Evolutionary conservation across 2,329 filamentous ascomycete species (phyloP), one percentile per base, ranked within the genome.

Genomic region (Pyrenochaeta sp.): DNA sequence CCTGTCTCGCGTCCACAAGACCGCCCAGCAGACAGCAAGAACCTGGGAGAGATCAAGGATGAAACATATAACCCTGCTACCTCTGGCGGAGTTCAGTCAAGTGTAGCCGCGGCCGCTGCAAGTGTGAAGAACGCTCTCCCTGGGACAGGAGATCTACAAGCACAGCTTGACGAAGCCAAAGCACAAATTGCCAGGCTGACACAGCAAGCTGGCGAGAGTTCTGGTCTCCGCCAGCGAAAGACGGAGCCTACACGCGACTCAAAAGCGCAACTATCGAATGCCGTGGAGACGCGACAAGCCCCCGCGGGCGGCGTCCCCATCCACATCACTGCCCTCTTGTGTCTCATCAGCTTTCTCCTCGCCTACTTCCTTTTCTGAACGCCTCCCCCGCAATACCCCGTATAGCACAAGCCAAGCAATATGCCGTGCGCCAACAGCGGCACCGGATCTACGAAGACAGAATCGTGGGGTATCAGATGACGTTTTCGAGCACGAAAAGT

Each of bases 281-380:
- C 82, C 81, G 61, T 83, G 81, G 74, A 84, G 80, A 67, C 79
- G 44, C 77, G 79, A 53, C 78, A 86, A 77, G 76, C 88, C 79
- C 66, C 81, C 42, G 77, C 81, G 22, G 88, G 93, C 68, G 94
- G 95, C 24, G 94, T 99, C 3, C 89, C 95, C 0, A 87, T 99
- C 49, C 90, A 94, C 77, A 86, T 94, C 62, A 91, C 91, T 44
- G 94, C 95, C 24, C 83, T 88, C 24, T 82, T 99, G 43, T 97
- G 93, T 76, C 83, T 99, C 71, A 71, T 96, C 64, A 93, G 92
- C 83, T 99, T 99, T 82, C 80, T 99, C 74, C 86, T 98, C 69
- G 95, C 93, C 54, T 99, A 97, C 81, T 87, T 98, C 79, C 93
- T 99, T 83, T 99, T 99, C 80, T 99, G 88, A 84, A 61, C 57